Percentiles rank a stretch among this genome's conserved stretches.
These are phyloP conservation scores for Adansonia grandidieri DNA, from an alignment of 441 rosid species.

Conservation along the genomic window DNA sequence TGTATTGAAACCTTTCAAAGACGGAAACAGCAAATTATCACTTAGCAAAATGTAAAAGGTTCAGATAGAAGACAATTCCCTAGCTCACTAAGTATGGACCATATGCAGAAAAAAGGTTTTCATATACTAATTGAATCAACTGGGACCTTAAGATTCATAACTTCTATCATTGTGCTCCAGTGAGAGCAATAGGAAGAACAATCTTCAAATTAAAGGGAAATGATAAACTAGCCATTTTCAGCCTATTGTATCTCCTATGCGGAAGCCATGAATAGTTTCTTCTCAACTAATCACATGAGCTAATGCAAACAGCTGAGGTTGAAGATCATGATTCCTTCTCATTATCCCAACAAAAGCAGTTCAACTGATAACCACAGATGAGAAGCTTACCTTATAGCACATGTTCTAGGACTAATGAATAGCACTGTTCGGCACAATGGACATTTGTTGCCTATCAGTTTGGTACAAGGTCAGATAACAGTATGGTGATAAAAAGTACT, in stretches of 20 bases:
- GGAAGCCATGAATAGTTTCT: slow-evolving; percentile 1
- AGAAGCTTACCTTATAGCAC: slow-evolving; percentile 72
- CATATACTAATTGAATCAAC: not conserved
- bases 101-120: not conserved
- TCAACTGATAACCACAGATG: not conserved
- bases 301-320: not conserved
- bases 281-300: slow-evolving; percentile 20
- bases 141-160: not conserved
- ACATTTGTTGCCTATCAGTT: slow-evolving; percentile 80
- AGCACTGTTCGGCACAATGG: slow-evolving; percentile 93
- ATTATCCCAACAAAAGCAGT: slow-evolving; percentile 21
- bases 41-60: not conserved
- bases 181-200: not conserved
- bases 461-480: slow-evolving; percentile 33
- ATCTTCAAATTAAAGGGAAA: not conserved
- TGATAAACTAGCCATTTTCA: not conserved
- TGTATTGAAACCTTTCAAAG: not conserved
- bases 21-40: not conserved
- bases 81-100: not conserved
- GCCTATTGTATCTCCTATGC: slow-evolving; percentile 16
- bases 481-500: slow-evolving; percentile 19
- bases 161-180: not conserved
- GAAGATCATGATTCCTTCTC: not conserved
- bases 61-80: not conserved
- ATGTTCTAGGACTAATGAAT: slow-evolving; percentile 81